These are phyloP conservation scores for Zygnema circumcarinatum DNA, from an alignment of 139 green algal genomes.

Conservation along the genomic window DNA sequence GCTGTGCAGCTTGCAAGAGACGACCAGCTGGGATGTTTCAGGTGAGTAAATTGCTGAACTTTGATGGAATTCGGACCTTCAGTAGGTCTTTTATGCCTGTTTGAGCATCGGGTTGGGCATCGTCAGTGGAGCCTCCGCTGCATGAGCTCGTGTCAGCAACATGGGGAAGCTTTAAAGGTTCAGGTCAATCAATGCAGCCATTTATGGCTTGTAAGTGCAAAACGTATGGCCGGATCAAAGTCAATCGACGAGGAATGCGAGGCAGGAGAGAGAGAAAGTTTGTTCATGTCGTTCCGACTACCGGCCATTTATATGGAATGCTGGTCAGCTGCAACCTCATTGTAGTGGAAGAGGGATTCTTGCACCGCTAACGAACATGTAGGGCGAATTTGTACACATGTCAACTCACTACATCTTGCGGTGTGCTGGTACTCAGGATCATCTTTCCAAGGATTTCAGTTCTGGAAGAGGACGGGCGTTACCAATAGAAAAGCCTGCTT, in stretches of 20 bases:
- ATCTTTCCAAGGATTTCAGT: not conserved
- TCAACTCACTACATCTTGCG: too few species aligned
- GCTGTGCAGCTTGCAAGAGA: not conserved
- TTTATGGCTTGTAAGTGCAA: not conserved
- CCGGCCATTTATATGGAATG: too few species aligned
- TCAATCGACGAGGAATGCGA: too few species aligned
- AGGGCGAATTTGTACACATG: too few species aligned
- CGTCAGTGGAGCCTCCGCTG: not conserved
- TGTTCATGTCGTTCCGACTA: too few species aligned
- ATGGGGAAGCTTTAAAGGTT: not conserved
- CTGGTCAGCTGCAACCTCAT: too few species aligned
- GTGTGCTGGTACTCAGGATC: not conserved
- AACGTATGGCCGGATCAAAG: too few species aligned
- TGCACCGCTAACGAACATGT: too few species aligned
- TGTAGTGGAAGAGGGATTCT: too few species aligned
- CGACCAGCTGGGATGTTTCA: not conserved
- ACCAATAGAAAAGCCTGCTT: not conserved
- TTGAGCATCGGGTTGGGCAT: not conserved
- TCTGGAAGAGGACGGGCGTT: not conserved
- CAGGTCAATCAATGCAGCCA: not conserved
- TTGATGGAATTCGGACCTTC: not conserved
- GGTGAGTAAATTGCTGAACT: not conserved
- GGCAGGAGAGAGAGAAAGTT: too few species aligned
- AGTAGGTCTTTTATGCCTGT: not conserved
- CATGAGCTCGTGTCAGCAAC: not conserved